Evolutionary conservation across 192 early-diverging fungal genomes (phyloP).

Genomic region (Coemansia sp.): DNA sequence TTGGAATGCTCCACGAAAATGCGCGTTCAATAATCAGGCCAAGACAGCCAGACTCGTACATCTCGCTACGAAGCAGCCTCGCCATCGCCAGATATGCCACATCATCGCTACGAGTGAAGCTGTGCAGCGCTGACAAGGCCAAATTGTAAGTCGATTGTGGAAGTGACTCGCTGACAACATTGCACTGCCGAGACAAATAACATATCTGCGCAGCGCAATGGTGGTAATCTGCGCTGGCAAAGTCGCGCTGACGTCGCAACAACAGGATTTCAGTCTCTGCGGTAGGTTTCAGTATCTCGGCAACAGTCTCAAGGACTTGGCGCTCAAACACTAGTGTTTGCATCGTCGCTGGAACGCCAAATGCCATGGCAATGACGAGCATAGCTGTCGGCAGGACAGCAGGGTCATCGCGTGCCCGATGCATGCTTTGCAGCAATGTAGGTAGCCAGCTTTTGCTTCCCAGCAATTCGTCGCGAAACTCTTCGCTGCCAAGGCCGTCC

Average conservation of each 20-base stretch:
- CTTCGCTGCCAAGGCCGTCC: conserved; percentile 18
- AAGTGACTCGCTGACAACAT: conserved; percentile 19
- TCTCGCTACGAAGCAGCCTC: conserved; percentile 39
- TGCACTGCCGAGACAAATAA: conserved; percentile 14
- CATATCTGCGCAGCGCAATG: conserved; percentile 33
- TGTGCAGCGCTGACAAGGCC: conserved; percentile 40
- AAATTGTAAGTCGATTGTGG: conserved; percentile 43
- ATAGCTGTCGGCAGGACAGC: conserved; percentile 18
- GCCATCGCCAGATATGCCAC: conserved; percentile 52
- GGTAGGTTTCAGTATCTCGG: conserved; percentile 33
- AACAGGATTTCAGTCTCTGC: conserved; percentile 22
- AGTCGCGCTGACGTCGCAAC: conserved; percentile 24
- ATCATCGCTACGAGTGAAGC: conserved; percentile 47
- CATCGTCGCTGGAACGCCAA: conserved; percentile 29
- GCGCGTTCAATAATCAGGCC: conserved; percentile 32
- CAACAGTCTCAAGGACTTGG: conserved; percentile 44
- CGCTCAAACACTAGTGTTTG: conserved; percentile 51
- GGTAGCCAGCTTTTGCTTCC: conserved; percentile 31
- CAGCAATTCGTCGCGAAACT: conserved; percentile 42
- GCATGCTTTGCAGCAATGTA: conserved; percentile 30
- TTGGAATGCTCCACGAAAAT: conserved; percentile 26
- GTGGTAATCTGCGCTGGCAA: conserved; percentile 20
- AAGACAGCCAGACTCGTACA: conserved; percentile 52
- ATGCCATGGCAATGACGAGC: conserved; percentile 33
- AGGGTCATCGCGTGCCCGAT: conserved; percentile 29